Conservation (phyloP, 2,329 filamentous ascomycete genomes). For the Penicillium sp. region DNA sequence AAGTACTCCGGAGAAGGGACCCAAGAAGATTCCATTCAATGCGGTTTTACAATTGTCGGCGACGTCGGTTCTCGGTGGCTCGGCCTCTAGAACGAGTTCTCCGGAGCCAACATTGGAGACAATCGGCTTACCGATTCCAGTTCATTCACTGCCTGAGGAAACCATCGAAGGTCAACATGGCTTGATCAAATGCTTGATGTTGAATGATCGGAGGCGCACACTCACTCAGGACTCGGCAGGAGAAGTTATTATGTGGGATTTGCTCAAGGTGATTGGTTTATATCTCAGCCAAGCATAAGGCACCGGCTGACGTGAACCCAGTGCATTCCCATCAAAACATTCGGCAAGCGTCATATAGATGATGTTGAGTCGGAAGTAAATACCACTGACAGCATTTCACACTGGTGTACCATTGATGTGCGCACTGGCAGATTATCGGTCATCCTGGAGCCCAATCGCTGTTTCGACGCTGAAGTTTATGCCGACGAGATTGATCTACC, state of each 20-base stretch:
- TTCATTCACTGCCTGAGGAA: constrained; percentile 69
- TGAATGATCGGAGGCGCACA: constrained; percentile 87
- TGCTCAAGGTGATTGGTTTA: constrained; percentile 64
- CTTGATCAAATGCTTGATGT: constrained; percentile 84
- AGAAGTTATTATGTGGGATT: constrained; percentile 92
- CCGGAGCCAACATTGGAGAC: constrained; percentile 56
- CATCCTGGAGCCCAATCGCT: constrained; percentile 88
- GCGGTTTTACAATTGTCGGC: constrained; percentile 81
- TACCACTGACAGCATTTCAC: constrained; percentile 82
- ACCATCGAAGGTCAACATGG: constrained; percentile 95
- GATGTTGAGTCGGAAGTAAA: constrained; percentile 87
- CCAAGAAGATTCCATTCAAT: constrained; percentile 69
- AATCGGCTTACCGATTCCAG: constrained; percentile 56
- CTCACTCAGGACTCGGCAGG: constrained; percentile 92
- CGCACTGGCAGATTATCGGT: constrained; percentile 89
- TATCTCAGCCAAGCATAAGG: background rate
- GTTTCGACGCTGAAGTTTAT: constrained; percentile 96
- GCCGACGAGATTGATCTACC: constrained; percentile 77
- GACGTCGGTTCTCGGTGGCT: constrained; percentile 67
- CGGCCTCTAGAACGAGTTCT: constrained; percentile 48
- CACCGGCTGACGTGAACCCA: constrained; percentile 34
- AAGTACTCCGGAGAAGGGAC: constrained; percentile 17
- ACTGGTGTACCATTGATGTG: constrained; percentile 95
- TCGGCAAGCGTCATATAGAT: constrained; percentile 89
- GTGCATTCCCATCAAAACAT: constrained; percentile 86